Percentiles rank a stretch among this genome's conserved stretches.
These are phyloP conservation scores for Syzygium grande DNA, from an alignment of 345 rosid species.

Conservation along the genomic window DNA sequence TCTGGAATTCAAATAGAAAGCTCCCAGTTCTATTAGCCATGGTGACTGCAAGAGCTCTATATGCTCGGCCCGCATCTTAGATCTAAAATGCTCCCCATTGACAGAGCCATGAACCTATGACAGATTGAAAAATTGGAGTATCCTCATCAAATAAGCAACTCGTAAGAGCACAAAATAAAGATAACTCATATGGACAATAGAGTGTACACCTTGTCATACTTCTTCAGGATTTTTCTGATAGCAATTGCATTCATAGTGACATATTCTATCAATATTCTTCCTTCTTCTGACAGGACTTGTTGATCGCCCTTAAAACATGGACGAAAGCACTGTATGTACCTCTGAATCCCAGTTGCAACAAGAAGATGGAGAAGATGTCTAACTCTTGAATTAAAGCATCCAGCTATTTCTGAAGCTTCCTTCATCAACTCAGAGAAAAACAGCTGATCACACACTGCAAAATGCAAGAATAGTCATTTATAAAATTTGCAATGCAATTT, in stretches of 20 bases:
- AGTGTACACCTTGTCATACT: slow-evolving; percentile 73
- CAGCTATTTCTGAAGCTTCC: slow-evolving; percentile 76
- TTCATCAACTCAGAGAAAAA: slow-evolving; percentile 81
- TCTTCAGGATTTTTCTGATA: slow-evolving; percentile 82
- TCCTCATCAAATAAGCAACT: not conserved
- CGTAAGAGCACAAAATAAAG: not conserved
- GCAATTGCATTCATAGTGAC: slow-evolving; percentile 83
- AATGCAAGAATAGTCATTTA: not conserved
- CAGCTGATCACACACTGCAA: slow-evolving; percentile 73
- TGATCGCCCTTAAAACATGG: slow-evolving; percentile 58
- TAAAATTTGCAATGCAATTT: not conserved
- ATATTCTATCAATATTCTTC: slow-evolving; percentile 69
- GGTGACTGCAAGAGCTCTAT: slow-evolving; percentile 89
- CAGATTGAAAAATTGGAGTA: not conserved
- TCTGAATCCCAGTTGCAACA: slow-evolving; percentile 65
- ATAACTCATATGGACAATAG: not conserved
- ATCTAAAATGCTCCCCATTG: slow-evolving; percentile 69
- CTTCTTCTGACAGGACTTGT: slow-evolving; percentile 56
- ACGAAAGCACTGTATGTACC: slow-evolving; percentile 37
- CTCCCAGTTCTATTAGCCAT: slow-evolving; percentile 94
- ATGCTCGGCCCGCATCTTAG: slow-evolving; percentile 78
- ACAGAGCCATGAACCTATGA: slow-evolving; percentile 73
- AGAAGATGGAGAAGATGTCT: slow-evolving; percentile 77
- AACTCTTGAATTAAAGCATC: slow-evolving; percentile 70
- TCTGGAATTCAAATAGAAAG: slow-evolving; percentile 60